Evolutionary conservation across 2,329 filamentous ascomycete species (phyloP).

Genomic region (Aquanectria penicillioides): DNA sequence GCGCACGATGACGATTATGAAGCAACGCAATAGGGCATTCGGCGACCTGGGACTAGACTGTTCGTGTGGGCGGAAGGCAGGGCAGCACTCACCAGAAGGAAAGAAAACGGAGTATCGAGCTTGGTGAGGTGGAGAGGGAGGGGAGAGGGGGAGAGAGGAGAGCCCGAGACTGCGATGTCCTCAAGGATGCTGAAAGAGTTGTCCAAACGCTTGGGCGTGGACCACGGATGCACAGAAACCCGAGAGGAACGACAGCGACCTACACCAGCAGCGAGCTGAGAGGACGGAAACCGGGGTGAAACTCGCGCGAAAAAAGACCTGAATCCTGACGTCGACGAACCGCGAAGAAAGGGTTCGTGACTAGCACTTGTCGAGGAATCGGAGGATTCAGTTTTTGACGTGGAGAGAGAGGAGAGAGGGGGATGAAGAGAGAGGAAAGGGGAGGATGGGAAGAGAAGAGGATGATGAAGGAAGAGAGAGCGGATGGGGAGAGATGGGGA

Average conservation of each 20-base stretch:
- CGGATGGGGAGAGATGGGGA: slow-evolving; percentile 37
- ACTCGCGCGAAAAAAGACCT: slow-evolving; percentile 47
- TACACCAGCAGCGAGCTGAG: slow-evolving; percentile 41
- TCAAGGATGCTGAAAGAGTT: slow-evolving; percentile 26
- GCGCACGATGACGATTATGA: too few relatives aligned
- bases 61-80: too few relatives aligned
- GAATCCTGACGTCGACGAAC: slow-evolving; percentile 46
- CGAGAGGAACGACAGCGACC: slow-evolving; percentile 34
- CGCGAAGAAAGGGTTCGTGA: slow-evolving; percentile 44
- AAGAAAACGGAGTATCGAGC: slow-evolving; percentile 30
- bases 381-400: slow-evolving; percentile 51
- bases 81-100: slow-evolving; percentile 34
- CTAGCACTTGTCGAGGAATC: slow-evolving; percentile 46
- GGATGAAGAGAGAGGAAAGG: slow-evolving; percentile 34
- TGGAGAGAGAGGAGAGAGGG: slow-evolving; percentile 36
- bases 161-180: slow-evolving; percentile 29
- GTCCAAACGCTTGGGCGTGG: slow-evolving; percentile 22
- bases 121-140: too few relatives aligned
- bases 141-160: slow-evolving; percentile 22
- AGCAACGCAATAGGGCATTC: too few relatives aligned
- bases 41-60: too few relatives aligned
- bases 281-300: slow-evolving; percentile 41
- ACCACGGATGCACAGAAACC: slow-evolving; percentile 25
- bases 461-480: slow-evolving; percentile 39
- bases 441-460: slow-evolving; percentile 32